Percentiles rank a stretch among this genome's conserved stretches.
phyloP scores from a whole-genome alignment of 2,329 filamentous ascomycete genomes.

The Alternaria solani region DNA sequence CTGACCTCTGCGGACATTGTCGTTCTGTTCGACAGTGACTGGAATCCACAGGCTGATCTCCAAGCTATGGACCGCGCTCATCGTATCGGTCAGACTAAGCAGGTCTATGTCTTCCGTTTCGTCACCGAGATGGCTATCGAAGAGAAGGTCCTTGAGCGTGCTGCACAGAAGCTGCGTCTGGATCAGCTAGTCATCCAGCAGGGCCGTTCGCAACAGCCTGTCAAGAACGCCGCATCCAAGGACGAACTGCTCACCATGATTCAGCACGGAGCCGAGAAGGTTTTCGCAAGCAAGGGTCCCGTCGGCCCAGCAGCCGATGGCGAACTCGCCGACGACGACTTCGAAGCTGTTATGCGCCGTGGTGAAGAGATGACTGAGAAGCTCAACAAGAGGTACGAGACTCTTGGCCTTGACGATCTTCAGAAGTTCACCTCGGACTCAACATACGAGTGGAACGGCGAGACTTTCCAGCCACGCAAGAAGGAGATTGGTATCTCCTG shows the following conservation, averaged over 20 bases:
- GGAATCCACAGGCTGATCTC: conserved; percentile 97
- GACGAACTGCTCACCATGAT: conserved; percentile 98
- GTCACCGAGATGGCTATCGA: conserved; percentile 98
- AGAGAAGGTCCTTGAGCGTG: conserved; percentile 95
- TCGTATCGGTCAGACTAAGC: conserved; percentile 98
- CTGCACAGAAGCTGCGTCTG: conserved; percentile 93
- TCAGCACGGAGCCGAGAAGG: conserved; percentile 94
- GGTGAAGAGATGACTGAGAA: conserved; percentile 90
- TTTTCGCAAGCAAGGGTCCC: conserved; percentile 79
- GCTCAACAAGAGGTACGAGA: conserved; percentile 93
- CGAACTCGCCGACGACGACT: conserved; percentile 84
- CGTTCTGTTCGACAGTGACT: conserved; percentile 95
- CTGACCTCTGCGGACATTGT: conserved; percentile 95
- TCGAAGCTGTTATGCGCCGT: conserved; percentile 84
- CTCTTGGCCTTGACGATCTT: conserved; percentile 93
- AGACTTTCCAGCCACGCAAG: conserved; percentile 84
- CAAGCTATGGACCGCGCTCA: conserved; percentile 99
- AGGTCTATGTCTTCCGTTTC: conserved; percentile 95
- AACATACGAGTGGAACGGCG: conserved; percentile 98
- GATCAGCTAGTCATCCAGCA: conserved; percentile 99
- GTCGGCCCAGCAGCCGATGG: conserved; percentile 66
- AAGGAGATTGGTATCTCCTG: conserved; percentile 92
- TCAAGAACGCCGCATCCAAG: conserved; percentile 92
- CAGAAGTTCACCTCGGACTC: conserved; percentile 98
- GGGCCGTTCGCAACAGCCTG: conserved; percentile 88